These are phyloP conservation scores for Phaseolus coccineus DNA, from an alignment of 331 rosid species.

Conservation along the genomic window DNA sequence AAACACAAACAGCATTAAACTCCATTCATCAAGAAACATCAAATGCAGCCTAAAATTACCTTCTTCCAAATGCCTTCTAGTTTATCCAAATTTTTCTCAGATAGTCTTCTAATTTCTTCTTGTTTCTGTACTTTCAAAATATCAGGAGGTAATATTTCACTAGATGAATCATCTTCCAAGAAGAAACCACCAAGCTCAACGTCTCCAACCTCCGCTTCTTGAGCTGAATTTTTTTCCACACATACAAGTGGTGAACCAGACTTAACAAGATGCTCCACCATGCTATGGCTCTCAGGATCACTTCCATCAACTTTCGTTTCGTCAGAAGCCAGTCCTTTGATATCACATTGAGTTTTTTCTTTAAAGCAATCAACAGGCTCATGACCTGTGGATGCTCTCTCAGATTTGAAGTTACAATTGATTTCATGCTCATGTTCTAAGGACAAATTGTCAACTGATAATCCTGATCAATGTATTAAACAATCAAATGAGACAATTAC, in stretches of 20 bases:
- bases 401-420: slow-evolving; percentile 51
- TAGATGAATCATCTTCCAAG: slow-evolving; percentile 64
- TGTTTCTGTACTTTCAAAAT: slow-evolving; percentile 65
- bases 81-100: slow-evolving; percentile 77
- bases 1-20: slow-evolving; percentile 21
- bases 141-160: slow-evolving; percentile 60
- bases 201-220: slow-evolving; percentile 72
- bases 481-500: slow-evolving; percentile 34
- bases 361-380: slow-evolving; percentile 42
- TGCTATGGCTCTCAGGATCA: slow-evolving; percentile 43
- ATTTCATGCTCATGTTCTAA: slow-evolving; percentile 70
- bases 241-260: slow-evolving; percentile 45
- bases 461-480: slow-evolving; percentile 64
- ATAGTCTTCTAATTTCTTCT: slow-evolving; percentile 67
- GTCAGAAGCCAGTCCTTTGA: slow-evolving; percentile 51
- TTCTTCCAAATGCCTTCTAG: slow-evolving; percentile 93
- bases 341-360: slow-evolving; percentile 38
- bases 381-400: slow-evolving; percentile 48
- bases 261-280: slow-evolving; percentile 50
- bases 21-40: slow-evolving; percentile 28
- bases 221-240: slow-evolving; percentile 54
- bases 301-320: slow-evolving; percentile 46
- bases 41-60: slow-evolving; percentile 57
- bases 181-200: slow-evolving; percentile 86
- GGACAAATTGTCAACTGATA: slow-evolving; percentile 71